Evolutionary conservation across 495 filamentous ascomycete genomes (phyloP), one percentile per base, ranked within the genome.

Genomic region (Wilcoxina mikolae): DNA sequence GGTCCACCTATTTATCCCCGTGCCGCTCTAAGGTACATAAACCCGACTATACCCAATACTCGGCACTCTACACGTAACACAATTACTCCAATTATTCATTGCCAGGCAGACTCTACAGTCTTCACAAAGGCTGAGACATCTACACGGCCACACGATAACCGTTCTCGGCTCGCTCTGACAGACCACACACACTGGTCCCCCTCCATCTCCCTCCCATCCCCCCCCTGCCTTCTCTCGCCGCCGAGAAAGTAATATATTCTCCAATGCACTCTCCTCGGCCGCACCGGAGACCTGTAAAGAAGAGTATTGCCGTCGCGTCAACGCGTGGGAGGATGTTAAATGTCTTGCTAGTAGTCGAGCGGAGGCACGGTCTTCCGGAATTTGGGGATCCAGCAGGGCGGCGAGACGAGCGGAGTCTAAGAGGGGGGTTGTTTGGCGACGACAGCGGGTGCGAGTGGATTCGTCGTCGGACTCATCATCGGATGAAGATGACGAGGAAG

Each of bases 81-180:
- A 98, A 60, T 83, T 90, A 41, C 86, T 83, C 63, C 90, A 95
- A 68, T 96, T 96, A 61, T 94, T 95, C 84, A 93, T 85, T 5
- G 91, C 91, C 27, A 98, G 75, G 51, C 83, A 87, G 23, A 98
- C 83, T 18, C 91, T 74, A 67, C 91, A 96, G 52, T 96, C 91
- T 64, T 98, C 91, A 63, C 91, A 96, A 23, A 95, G 72, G 56
- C 85, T 88, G 42, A 98, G 74, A 66, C 91, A 98, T 18, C 93
- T 80, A 64, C 91, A 98, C 2, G 91, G 91, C 93, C 93, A 96
- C 2, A 94, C 83, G 52, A 98, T 83, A 48, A 96, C 83, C 3
- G 84, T 94, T 22, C 91, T 76, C 17, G 88, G 84, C n/a, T 73
- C 77, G 24, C 78, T 78, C 65, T 96, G 91, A 63, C 91, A 98